Percentiles rank a stretch among this genome's conserved stretches.
These are phyloP conservation scores for Populus nigra DNA, from an alignment of 345 rosid species.

Conservation along the genomic window DNA sequence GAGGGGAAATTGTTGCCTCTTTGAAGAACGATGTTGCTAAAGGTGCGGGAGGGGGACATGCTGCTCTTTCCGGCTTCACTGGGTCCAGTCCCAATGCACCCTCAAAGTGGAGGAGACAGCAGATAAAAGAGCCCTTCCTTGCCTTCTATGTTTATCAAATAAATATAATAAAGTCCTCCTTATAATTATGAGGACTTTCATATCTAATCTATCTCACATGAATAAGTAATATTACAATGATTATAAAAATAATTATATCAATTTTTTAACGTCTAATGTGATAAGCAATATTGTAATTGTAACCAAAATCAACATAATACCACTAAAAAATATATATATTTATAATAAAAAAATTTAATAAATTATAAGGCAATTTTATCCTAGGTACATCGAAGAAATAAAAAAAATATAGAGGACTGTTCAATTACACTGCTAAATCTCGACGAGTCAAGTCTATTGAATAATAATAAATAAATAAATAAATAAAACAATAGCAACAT, in stretches of 20 bases:
- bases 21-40: neutral
- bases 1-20: conserved; percentile 1
- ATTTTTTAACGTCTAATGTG: neutral
- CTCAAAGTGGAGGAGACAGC: neutral
- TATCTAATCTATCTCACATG: neutral
- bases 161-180: neutral
- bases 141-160: neutral
- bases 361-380: too few relatives aligned
- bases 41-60: neutral
- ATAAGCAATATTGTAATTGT: too few relatives aligned
- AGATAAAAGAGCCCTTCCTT: neutral
- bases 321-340: neutral
- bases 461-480: too few relatives aligned
- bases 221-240: too few relatives aligned
- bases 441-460: neutral
- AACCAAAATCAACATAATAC: neutral
- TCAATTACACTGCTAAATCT: neutral
- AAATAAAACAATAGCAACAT: neutral
- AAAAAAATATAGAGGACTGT: neutral
- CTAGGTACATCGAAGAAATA: neutral
- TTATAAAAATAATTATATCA: too few relatives aligned
- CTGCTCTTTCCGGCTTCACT: neutral
- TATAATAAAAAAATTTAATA: too few relatives aligned
- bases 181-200: too few relatives aligned
- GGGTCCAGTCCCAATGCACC: neutral